Percentiles rank a stretch among this genome's conserved stretches.
phyloP scores from a whole-genome alignment of 169 alveolate genomes.

The Eimeria necatrix region DNA sequence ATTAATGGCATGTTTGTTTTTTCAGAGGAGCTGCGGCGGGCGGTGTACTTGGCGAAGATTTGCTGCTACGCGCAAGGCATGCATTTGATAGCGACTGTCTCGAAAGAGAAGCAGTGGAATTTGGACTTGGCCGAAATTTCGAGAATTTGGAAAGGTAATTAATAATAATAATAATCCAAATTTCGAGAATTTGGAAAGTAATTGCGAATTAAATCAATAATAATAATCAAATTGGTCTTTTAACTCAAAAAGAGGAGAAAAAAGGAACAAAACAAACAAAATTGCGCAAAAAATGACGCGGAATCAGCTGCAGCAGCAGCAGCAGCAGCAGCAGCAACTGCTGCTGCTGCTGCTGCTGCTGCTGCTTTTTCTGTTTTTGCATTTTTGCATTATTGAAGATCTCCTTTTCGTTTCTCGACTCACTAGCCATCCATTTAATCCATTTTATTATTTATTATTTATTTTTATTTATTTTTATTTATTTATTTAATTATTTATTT shows the following conservation, averaged over 20 bases:
- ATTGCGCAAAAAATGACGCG: no score
- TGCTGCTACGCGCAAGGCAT: conserved; percentile 91
- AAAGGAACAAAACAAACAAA: no score
- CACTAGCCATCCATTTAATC: background rate
- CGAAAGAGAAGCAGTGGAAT: conserved; percentile 86
- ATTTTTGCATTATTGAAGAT: background rate
- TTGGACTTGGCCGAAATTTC: conserved; percentile 86
- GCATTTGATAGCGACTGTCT: conserved; percentile 86
- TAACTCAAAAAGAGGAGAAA: no score
- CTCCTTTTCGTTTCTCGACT: background rate
- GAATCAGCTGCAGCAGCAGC: no score
- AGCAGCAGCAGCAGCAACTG: no score
- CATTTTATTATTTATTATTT: background rate
- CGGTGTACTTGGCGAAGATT: conserved; percentile 86
- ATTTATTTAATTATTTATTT: background rate
- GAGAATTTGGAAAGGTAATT: conserved; percentile 90
- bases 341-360: no score
- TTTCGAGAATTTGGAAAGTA: no score
- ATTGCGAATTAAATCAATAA: no score
- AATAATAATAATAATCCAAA: no score
- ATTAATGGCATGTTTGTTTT: conserved; percentile 58
- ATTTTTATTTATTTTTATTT: background rate
- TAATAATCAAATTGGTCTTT: no score
- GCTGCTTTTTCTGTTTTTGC: background rate
- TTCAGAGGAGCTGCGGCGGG: conserved; percentile 78